Percentiles rank a stretch among this genome's conserved stretches.
These are phyloP conservation scores for Trichoderma asperelloides DNA, from an alignment of 495 filamentous ascomycete genomes.

Conservation along the genomic window DNA sequence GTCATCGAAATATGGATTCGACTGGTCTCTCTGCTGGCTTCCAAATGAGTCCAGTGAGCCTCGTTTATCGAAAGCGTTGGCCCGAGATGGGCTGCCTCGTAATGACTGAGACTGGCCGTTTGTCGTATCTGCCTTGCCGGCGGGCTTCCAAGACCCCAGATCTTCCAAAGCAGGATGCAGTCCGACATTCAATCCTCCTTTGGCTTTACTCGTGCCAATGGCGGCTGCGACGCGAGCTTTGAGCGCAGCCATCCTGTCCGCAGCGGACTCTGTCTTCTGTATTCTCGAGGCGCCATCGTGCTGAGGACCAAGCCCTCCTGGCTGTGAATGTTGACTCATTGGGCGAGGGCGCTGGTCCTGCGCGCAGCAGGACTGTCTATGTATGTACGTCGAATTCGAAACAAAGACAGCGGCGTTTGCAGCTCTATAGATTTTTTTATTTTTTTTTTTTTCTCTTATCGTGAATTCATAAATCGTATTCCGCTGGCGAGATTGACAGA, in stretches of 20 bases:
- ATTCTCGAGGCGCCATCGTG: constrained; percentile 42
- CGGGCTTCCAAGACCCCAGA: constrained; percentile 52
- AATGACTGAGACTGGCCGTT: constrained; percentile 18
- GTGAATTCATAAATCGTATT: background rate
- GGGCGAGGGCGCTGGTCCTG: background rate
- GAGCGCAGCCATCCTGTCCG: constrained; percentile 54
- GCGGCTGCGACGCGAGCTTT: constrained; percentile 77
- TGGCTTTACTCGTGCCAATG: constrained; percentile 48
- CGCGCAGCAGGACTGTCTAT: background rate
- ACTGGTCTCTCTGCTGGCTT: constrained; percentile 22
- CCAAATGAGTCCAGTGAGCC: background rate
- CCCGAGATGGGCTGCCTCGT: constrained; percentile 12
- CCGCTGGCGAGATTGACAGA: background rate
- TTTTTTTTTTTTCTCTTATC: background rate
- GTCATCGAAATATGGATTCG: constrained; percentile 83
- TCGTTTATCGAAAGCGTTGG: background rate
- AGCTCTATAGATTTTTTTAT: too few species aligned
- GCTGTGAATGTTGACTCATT: constrained; percentile 32
- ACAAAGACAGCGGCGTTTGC: background rate
- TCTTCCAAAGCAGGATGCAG: constrained; percentile 86
- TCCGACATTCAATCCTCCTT: constrained; percentile 78
- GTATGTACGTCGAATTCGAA: background rate
- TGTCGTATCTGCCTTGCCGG: constrained; percentile 17
- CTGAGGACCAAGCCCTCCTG: constrained; percentile 38
- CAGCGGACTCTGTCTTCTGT: constrained; percentile 43